Evolutionary conservation across 2,329 filamentous ascomycete genomes (phyloP).

Genomic region (Phialemoniopsis sp.): DNA sequence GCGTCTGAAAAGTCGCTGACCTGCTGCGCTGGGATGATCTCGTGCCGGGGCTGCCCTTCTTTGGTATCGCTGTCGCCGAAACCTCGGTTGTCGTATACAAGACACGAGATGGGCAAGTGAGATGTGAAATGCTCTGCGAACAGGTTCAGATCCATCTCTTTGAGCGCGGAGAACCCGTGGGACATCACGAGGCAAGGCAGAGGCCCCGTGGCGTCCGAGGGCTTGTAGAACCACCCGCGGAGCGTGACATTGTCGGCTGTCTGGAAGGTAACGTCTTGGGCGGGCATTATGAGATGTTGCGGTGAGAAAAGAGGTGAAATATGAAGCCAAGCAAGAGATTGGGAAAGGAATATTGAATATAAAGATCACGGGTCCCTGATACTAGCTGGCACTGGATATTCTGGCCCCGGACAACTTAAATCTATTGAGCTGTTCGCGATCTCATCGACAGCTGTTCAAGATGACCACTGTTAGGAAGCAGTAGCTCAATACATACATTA

Average conservation of each 20-base stretch:
- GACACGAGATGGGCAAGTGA: conserved; percentile 15
- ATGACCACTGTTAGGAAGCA: too few relatives aligned
- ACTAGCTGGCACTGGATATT: too few relatives aligned
- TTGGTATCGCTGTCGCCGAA: conserved; percentile 25
- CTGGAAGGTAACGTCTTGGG: conserved; percentile 14
- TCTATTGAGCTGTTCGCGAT: too few relatives aligned
- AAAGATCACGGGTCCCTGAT: too few relatives aligned
- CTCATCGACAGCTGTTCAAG: too few relatives aligned
- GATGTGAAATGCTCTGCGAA: conserved; percentile 16
- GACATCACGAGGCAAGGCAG: conserved; percentile 2
- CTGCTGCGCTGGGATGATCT: conserved; percentile 24
- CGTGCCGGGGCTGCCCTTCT: conserved; percentile 15
- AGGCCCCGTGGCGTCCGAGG: conserved; percentile 1
- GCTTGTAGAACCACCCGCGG: conserved; percentile 21
- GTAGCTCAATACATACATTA: too few relatives aligned
- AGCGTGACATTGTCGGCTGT: conserved; percentile 17
- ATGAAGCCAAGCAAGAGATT: too few relatives aligned
- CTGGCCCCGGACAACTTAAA: too few relatives aligned
- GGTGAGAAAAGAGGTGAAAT: too few relatives aligned
- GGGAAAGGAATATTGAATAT: too few relatives aligned
- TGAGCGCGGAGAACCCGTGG: conserved; percentile 4
- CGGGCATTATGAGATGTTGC: too few relatives aligned
- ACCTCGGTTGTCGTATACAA: conserved; percentile 27
- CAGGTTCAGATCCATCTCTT: conserved; percentile 10
- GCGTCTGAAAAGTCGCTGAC: conserved; percentile 27